Percentiles rank a stretch among this genome's conserved stretches.
Conservation (phyloP, 257 asterid species). For the Prunella vulgaris region DNA sequence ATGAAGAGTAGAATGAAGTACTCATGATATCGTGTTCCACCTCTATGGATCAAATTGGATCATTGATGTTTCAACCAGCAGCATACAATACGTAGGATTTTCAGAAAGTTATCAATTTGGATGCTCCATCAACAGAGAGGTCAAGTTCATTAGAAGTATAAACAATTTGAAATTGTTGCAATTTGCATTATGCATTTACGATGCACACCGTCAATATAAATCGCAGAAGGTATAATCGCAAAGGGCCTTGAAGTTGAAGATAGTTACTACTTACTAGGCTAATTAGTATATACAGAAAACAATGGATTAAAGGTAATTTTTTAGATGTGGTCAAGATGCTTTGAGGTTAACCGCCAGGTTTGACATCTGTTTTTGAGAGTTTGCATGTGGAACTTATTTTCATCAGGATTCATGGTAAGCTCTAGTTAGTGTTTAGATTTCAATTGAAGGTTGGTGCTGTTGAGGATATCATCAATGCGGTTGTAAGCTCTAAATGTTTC, state of each 20-base stretch:
- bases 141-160: background rate
- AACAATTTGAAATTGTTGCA: background rate
- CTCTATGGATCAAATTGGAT: conserved; percentile 3
- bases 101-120: background rate
- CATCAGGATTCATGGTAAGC: background rate
- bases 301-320: background rate
- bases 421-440: conserved; percentile 4
- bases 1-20: background rate
- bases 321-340: background rate
- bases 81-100: background rate
- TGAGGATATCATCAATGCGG: background rate
- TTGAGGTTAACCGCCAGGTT: background rate
- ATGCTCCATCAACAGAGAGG: conserved; percentile 1
- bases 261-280: background rate
- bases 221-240: background rate
- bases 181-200: conserved; percentile 6
- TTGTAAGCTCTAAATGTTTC: background rate
- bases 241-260: background rate
- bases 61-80: background rate
- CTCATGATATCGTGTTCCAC: background rate
- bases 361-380: conserved; percentile 7
- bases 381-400: background rate
- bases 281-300: background rate
- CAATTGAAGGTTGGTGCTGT: background rate
- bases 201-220: background rate